A percentile compares a stretch with the other conserved stretches of the same genome.
Evolutionary conservation across 352 stramenopile species (phyloP).

Genomic region (Saprolegnia parasitica): DNA sequence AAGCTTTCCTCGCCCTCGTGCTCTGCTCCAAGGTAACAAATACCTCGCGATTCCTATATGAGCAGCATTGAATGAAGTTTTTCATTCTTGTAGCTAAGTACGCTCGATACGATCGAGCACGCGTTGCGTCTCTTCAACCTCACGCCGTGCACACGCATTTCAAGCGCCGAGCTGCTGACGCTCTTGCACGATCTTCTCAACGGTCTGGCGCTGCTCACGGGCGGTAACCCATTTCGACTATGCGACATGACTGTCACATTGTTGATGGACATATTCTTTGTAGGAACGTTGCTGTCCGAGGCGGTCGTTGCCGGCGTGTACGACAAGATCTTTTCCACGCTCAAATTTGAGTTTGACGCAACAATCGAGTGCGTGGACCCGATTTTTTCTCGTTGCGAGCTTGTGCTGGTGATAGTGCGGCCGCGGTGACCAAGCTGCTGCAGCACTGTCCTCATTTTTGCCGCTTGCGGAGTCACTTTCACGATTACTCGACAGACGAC

Average conservation of each 20-base stretch:
- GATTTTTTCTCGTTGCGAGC: background rate
- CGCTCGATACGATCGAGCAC: background rate
- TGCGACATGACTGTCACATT: background rate
- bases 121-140: background rate
- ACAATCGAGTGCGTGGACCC: background rate
- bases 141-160: background rate
- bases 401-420: background rate
- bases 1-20: background rate
- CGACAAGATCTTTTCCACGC: background rate
- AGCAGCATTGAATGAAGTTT: background rate
- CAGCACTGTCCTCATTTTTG: background rate
- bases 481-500: background rate
- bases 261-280: background rate
- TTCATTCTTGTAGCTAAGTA: background rate
- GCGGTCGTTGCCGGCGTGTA: background rate
- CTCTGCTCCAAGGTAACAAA: background rate
- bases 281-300: background rate
- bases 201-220: background rate
- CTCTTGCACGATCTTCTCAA: background rate
- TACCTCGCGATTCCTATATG: background rate
- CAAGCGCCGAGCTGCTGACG: background rate
- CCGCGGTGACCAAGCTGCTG: background rate
- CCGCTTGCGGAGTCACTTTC: background rate
- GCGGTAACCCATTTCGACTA: no score
- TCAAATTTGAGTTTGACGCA: background rate